Percentiles rank a stretch among this genome's conserved stretches.
Evolutionary conservation across 2,329 filamentous ascomycete species (phyloP).

Genomic region (Coniosporium tulheliwenetii): DNA sequence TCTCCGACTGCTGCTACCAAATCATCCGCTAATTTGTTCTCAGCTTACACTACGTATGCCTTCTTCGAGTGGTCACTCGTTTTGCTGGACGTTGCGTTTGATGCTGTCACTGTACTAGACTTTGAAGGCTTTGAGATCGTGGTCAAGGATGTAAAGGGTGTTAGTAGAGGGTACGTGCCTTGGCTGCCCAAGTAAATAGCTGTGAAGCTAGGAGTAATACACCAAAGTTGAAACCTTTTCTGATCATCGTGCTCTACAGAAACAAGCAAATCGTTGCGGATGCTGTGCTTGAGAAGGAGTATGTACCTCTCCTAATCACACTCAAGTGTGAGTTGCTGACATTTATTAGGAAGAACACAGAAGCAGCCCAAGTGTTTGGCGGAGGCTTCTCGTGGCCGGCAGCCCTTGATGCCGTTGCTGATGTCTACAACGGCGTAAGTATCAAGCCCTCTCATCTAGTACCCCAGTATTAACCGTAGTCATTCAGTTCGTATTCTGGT

Average conservation of each 20-base stretch:
- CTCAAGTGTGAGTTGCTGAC: slow-evolving; percentile 13
- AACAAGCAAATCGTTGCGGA: slow-evolving; percentile 28
- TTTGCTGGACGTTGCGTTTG: slow-evolving; percentile 88
- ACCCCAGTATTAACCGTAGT: slow-evolving; percentile 5
- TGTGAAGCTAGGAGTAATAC: slow-evolving; percentile 16
- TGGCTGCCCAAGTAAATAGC: slow-evolving; percentile 79
- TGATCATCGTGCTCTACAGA: slow-evolving; percentile 21
- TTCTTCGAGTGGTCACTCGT: slow-evolving; percentile 98
- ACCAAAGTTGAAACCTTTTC: slow-evolving; percentile 4
- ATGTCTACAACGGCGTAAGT: slow-evolving; percentile 81
- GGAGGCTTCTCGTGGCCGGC: slow-evolving; percentile 58
- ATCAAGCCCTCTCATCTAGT: not conserved
- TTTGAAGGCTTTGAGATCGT: slow-evolving; percentile 80
- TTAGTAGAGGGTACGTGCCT: slow-evolving; percentile 96
- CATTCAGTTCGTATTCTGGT: slow-evolving; percentile 80
- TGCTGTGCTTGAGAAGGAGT: slow-evolving; percentile 55
- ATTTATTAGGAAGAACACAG: slow-evolving; percentile 53
- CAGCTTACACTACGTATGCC: slow-evolving; percentile 92
- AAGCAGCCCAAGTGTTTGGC: slow-evolving; percentile 53
- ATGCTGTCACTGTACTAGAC: slow-evolving; percentile 85
- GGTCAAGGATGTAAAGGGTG: slow-evolving; percentile 74
- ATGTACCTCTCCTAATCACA: slow-evolving; percentile 24
- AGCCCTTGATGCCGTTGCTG: slow-evolving; percentile 65
- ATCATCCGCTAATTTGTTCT: slow-evolving; percentile 9
- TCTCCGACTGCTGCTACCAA: not conserved